Percentiles rank a stretch among this genome's conserved stretches.
Conservation (phyloP, 2,329 filamentous ascomycete genomes). For the Diaporthe sp. region DNA sequence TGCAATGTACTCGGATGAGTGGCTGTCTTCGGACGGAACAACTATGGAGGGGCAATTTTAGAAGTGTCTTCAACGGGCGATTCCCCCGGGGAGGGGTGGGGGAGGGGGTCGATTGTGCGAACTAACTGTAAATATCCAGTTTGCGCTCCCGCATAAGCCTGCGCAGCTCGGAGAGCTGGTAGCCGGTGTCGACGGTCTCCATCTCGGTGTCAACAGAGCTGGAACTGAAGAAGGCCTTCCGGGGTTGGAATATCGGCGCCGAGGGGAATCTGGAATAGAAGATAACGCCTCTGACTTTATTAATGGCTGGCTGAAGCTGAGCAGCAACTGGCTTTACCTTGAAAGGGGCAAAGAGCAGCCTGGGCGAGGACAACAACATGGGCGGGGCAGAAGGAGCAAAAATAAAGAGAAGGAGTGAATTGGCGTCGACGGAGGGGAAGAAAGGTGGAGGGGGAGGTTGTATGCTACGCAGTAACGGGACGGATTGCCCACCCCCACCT, state of each 20-base stretch:
- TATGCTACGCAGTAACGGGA: neutral
- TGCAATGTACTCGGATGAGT: slow-evolving; percentile 98
- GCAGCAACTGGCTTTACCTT: slow-evolving; percentile 11
- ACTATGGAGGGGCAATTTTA: slow-evolving; percentile 68
- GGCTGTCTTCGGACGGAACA: slow-evolving; percentile 95
- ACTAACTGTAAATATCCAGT: slow-evolving; percentile 91
- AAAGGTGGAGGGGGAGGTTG: neutral
- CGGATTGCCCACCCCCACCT: slow-evolving; percentile 22
- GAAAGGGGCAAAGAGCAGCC: slow-evolving; percentile 18
- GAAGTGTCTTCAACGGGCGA: slow-evolving; percentile 43
- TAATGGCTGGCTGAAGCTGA: slow-evolving; percentile 1
- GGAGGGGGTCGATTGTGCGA: slow-evolving; percentile 39
- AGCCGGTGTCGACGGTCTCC: slow-evolving; percentile 83
- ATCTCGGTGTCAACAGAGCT: slow-evolving; percentile 58
- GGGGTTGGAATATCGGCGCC: slow-evolving; percentile 5
- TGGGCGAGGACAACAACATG: slow-evolving; percentile 36
- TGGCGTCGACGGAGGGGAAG: slow-evolving; percentile 14
- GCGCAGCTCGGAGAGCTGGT: slow-evolving; percentile 81
- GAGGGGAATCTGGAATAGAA: neutral
- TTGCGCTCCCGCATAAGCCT: slow-evolving; percentile 88
- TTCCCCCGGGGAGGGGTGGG: too few species aligned
- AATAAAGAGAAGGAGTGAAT: neutral
- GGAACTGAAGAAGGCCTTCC: slow-evolving; percentile 20
- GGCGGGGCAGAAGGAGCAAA: slow-evolving; percentile 11
- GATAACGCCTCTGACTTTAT: slow-evolving; percentile 15